These are phyloP conservation scores for Hymenoscyphus albidus DNA, from an alignment of 2,329 filamentous ascomycete genomes.

Conservation along the genomic window DNA sequence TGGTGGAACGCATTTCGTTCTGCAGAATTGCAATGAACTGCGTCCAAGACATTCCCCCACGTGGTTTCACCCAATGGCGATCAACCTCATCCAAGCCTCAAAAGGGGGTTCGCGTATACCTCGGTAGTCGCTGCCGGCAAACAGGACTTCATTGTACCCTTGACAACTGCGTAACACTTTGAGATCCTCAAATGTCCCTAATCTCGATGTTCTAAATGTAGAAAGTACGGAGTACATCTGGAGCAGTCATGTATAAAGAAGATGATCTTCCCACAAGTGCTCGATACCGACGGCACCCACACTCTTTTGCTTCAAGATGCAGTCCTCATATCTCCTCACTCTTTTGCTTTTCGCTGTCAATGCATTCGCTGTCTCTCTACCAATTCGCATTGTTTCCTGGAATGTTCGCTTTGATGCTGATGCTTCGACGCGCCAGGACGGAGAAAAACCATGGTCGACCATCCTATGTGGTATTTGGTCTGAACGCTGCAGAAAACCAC, in stretches of 20 bases:
- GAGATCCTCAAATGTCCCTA: not conserved
- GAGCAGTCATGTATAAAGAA: not conserved
- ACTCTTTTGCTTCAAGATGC: not conserved
- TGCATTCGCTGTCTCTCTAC: not conserved
- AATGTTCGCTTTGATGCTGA: not conserved
- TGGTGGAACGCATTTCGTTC: not conserved
- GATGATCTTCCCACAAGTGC: not conserved
- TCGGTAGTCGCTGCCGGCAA: not conserved
- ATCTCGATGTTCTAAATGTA: not conserved
- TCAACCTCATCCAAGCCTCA: no score
- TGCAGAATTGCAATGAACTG: not conserved
- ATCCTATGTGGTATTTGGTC: not conserved
- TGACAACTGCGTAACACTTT: not conserved
- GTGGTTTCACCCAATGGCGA: not conserved
- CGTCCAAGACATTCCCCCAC: not conserved
- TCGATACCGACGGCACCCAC: not conserved
- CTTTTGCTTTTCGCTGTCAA: not conserved
- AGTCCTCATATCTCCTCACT: not conserved
- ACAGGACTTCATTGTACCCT: not conserved
- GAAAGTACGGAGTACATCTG: not conserved
- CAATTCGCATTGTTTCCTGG: not conserved
- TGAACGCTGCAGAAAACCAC: not conserved
- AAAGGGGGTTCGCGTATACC: not conserved
- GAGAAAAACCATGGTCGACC: not conserved
- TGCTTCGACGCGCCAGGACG: not conserved